Percentiles rank a stretch among this genome's conserved stretches.
Conservation (phyloP, 1,284 basidiomycete species). For the Trametes hirsuta region DNA sequence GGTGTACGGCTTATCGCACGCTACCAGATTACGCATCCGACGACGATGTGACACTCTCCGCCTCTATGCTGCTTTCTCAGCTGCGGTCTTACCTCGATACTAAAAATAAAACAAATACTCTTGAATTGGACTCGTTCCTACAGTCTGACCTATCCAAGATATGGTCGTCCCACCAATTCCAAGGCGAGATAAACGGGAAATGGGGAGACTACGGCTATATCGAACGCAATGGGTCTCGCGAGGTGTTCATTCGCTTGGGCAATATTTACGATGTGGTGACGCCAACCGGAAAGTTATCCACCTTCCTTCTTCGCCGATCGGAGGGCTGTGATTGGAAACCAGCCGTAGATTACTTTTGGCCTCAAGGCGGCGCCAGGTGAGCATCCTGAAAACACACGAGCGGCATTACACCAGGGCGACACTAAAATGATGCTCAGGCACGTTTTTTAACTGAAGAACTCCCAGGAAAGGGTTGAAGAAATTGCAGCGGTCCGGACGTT, state of each 20-base stretch:
- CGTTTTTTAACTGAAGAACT: neutral
- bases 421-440: neutral
- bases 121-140: constrained; percentile 2
- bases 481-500: constrained; percentile 15
- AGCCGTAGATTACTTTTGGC: constrained; percentile 12
- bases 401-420: neutral
- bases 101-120: neutral
- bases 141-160: constrained; percentile 6
- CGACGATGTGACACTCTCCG: constrained; percentile 1
- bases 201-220: constrained; percentile 20
- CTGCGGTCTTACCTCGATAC: neutral
- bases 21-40: constrained; percentile 11
- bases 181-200: neutral
- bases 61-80: neutral
- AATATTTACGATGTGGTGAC: constrained; percentile 13
- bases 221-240: neutral
- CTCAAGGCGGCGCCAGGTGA: neutral
- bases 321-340: constrained; percentile 7
- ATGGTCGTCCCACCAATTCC: constrained; percentile 18
- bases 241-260: constrained; percentile 10
- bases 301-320: constrained; percentile 5
- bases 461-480: neutral
- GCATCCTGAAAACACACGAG: neutral
- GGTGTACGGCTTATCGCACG: neutral
- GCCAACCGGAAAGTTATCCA: constrained; percentile 13